phyloP scores from a whole-genome alignment of 2,329 filamentous ascomycete genomes.

The Rutstroemia sp. region DNA sequence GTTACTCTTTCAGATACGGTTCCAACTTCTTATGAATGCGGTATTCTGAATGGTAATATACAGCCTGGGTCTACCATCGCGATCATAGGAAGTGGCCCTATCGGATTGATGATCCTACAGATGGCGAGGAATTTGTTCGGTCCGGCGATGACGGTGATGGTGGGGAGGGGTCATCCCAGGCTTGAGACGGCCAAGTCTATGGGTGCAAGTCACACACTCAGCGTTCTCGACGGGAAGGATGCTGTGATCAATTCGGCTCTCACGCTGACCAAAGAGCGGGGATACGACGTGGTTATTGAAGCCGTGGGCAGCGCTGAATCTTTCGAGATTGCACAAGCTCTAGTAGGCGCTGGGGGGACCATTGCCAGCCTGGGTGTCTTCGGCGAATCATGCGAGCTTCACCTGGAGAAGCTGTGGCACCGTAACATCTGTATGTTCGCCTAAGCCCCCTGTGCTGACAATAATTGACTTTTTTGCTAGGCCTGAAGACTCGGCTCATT shows the following conservation, averaged over 20 bases:
- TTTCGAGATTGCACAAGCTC: constrained; percentile 43
- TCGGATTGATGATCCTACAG: constrained; percentile 41
- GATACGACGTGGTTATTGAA: constrained; percentile 50
- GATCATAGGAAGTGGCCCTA: constrained; percentile 43
- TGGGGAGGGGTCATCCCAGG: constrained; percentile 42
- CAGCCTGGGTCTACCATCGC: constrained; percentile 44
- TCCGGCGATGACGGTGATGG: constrained; percentile 40
- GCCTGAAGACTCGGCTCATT: neutral
- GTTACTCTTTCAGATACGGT: constrained; percentile 50
- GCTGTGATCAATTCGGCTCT: constrained; percentile 23
- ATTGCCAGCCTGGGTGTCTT: constrained; percentile 53
- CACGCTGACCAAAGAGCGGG: constrained; percentile 35
- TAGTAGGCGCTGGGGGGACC: constrained; percentile 43
- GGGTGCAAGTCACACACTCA: constrained; percentile 40
- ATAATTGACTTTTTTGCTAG: neutral
- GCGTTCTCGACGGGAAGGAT: constrained; percentile 31
- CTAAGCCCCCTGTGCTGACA: neutral
- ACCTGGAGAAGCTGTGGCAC: constrained; percentile 46
- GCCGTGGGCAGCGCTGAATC: constrained; percentile 46
- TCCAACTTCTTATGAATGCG: constrained; percentile 49
- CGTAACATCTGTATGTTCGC: constrained; percentile 40
- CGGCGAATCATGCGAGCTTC: constrained; percentile 40
- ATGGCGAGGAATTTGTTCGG: constrained; percentile 35
- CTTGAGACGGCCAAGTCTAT: constrained; percentile 39
- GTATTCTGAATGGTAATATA: constrained; percentile 44